These are phyloP conservation scores for Microdochium trichocladiopsis DNA, from an alignment of 2,329 filamentous ascomycete species.

Conservation along the genomic window DNA sequence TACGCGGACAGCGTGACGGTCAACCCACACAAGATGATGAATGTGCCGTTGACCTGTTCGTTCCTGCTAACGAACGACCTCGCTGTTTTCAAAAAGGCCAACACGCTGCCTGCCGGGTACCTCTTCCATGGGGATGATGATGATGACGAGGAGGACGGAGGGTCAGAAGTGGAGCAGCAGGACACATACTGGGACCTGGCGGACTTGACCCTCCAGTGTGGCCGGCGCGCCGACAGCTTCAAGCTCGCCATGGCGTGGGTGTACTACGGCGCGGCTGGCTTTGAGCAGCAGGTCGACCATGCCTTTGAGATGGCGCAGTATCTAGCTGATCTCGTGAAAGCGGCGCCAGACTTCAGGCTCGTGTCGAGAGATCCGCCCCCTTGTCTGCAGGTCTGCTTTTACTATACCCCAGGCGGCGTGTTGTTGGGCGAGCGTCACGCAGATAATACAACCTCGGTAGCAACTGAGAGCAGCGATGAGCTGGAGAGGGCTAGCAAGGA, in stretches of 20 bases:
- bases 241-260: constrained; percentile 87
- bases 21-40: constrained; percentile 97
- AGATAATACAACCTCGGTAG: constrained; percentile 23
- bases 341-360: constrained; percentile 56
- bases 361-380: constrained; percentile 72
- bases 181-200: constrained; percentile 78
- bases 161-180: background rate
- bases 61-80: constrained; percentile 79
- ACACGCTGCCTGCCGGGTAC: constrained; percentile 83
- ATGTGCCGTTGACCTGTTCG: constrained; percentile 82
- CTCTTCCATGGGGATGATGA: constrained; percentile 59
- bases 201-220: constrained; percentile 89
- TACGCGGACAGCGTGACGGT: constrained; percentile 77
- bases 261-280: constrained; percentile 76
- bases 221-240: constrained; percentile 74
- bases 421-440: background rate
- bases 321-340: constrained; percentile 53
- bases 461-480: background rate
- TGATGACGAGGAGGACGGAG: constrained; percentile 16
- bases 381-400: constrained; percentile 94
- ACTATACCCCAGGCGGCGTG: constrained; percentile 53
- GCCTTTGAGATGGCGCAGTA: constrained; percentile 67
- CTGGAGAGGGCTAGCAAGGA: constrained; percentile 31
- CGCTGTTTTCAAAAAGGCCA: constrained; percentile 70
- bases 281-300: constrained; percentile 60